Evolutionary conservation across 202 grass and related monocot species (phyloP), one percentile per base, ranked within the genome.

Genomic region (Elaeis oleifera): DNA sequence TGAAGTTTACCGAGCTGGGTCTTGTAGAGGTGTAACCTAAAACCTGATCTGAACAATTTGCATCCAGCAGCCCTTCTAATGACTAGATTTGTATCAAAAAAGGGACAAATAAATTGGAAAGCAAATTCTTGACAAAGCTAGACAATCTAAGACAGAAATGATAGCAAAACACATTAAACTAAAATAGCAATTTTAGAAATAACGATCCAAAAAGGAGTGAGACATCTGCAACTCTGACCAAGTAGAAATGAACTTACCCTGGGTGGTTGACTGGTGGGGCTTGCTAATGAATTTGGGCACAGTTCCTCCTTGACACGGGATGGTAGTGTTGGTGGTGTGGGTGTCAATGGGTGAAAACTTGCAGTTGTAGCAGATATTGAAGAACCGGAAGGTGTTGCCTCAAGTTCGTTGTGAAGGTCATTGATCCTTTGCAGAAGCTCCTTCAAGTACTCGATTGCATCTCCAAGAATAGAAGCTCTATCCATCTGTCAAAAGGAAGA

Each of bases 371-470:
- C 86, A 79, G 56, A 27, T 59, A 81, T 27, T 15, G 82, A 72
- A 48, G 75, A 79, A 56, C 75, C 82, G 0, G 78, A 56, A 49
- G 61, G 73, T 70, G 67, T 77, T 49, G 77, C 81, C 67, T 84
- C 86, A 0, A 90, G 72, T 69, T 90, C 86, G 26, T 63, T 66
- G 71, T 90, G 86, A 53, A 90, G 86, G n/a, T 85, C 82, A 0
- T 72, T 81, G 58, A 90, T 81, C 75, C 62, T 85, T 49, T 90
- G 86, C 51, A 81, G 73, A 19, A 90, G 82, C 25, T 85, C 86
- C 67, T 90, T 90, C 61, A 90, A 52, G 63, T 90, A 90, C 20
- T 90, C 86, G 23, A 90, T 85, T 68, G 86, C 86, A 31, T 90
- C 86, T 54, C 77, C 81, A 27, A 90, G 82, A 59, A 85, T 85